Conservation (phyloP, 176 grass and related monocot species). For the Aegilops longissima region DNA sequence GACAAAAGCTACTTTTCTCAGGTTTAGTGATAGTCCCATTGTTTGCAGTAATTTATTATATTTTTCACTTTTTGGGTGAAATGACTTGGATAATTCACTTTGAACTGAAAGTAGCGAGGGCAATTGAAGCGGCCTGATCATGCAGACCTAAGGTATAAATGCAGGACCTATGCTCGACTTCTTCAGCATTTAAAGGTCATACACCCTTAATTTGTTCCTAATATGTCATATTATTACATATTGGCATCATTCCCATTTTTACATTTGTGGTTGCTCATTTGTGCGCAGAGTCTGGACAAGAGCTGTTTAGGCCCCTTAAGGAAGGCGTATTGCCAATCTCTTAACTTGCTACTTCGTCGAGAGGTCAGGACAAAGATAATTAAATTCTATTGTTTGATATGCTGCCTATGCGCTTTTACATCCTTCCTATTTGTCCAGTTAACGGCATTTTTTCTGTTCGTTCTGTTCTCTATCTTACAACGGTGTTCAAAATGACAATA, state of each 20-base stretch:
- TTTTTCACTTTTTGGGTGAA: constrained; percentile 22
- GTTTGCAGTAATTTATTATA: constrained; percentile 6
- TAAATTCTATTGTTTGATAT: neutral
- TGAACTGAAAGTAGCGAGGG: constrained; percentile 70
- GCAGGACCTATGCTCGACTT: constrained; percentile 97
- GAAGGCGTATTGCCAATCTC: constrained; percentile 94
- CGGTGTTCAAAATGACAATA: neutral
- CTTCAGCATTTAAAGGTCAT: constrained; percentile 93
- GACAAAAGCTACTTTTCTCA: constrained; percentile 99
- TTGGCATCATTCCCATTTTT: constrained; percentile 20
- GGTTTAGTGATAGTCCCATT: constrained; percentile 42
- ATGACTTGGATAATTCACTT: constrained; percentile 40
- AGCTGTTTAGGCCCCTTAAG: constrained; percentile 87
- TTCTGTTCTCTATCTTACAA: neutral
- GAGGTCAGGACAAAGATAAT: constrained; percentile 62
- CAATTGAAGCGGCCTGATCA: constrained; percentile 98
- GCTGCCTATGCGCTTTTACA: neutral
- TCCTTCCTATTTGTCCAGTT: neutral
- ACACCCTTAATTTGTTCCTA: constrained; percentile 19
- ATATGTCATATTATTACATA: constrained; percentile 9
- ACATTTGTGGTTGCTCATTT: constrained; percentile 39
- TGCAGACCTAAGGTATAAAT: constrained; percentile 97
- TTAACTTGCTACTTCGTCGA: constrained; percentile 96
- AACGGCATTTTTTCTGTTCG: neutral
- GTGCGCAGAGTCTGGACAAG: constrained; percentile 84